Evolutionary conservation across 1,139 yeast species (phyloP).

Genomic region (Yamadazyma spencermartinsiae): DNA sequence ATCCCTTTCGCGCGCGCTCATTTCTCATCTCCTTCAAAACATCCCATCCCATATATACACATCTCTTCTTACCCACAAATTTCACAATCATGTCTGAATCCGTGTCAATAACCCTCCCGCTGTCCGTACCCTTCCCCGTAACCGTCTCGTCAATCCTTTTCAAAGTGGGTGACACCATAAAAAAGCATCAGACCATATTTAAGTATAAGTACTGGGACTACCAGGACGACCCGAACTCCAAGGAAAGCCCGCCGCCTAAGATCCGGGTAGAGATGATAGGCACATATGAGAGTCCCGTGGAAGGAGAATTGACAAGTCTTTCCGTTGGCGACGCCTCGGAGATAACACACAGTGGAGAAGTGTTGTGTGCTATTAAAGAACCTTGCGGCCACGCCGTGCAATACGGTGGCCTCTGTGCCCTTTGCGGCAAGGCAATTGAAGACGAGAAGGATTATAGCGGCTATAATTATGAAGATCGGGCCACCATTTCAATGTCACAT

Average conservation of each 20-base stretch:
- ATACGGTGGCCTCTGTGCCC: conserved; percentile 92
- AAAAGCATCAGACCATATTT: conserved; percentile 56
- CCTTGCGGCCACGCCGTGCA: conserved; percentile 95
- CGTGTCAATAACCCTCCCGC: conserved; percentile 43
- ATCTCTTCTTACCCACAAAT: no score
- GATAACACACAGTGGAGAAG: conserved; percentile 49
- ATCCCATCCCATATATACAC: no score
- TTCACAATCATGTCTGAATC: conserved; percentile 12
- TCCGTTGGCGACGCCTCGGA: conserved; percentile 59
- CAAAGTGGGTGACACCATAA: conserved; percentile 45
- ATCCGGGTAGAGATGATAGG: conserved; percentile 62
- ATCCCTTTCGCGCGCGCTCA: no score
- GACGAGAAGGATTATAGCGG: conserved; percentile 81
- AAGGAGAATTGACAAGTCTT: conserved; percentile 61
- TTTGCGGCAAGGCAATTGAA: conserved; percentile 85
- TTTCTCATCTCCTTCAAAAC: no score
- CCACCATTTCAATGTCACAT: conserved; percentile 87
- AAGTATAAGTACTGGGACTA: conserved; percentile 69
- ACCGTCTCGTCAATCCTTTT: conserved; percentile 56
- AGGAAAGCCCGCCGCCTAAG: conserved; percentile 43
- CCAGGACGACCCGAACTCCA: conserved; percentile 57
- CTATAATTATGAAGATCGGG: conserved; percentile 70
- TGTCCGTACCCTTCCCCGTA: conserved; percentile 67
- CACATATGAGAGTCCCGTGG: conserved; percentile 79
- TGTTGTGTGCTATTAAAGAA: conserved; percentile 62